These are phyloP conservation scores for Linderniella brevidens DNA, from an alignment of 257 asterid genomes.

Conservation along the genomic window DNA sequence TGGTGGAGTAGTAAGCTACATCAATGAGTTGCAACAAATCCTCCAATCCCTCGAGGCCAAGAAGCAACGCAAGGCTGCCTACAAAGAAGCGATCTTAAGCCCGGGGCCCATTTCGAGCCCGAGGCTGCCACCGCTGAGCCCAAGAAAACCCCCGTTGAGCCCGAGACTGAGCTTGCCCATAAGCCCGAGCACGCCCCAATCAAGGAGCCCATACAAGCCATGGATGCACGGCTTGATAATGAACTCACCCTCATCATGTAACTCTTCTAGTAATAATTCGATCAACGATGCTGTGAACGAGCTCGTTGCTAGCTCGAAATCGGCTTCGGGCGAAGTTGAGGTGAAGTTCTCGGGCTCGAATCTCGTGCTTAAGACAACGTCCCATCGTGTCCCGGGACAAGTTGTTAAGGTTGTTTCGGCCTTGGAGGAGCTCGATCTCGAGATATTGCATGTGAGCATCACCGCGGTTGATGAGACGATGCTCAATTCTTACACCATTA, in stretches of 20 bases:
- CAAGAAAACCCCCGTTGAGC: constrained; percentile 56
- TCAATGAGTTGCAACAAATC: constrained; percentile 68
- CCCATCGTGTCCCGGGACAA: constrained; percentile 53
- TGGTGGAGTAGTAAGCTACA: constrained; percentile 85
- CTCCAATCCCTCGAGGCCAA: constrained; percentile 61
- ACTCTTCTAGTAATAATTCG: too few species aligned
- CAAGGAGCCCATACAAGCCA: constrained; percentile 59
- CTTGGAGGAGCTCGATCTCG: constrained; percentile 51
- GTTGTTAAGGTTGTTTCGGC: constrained; percentile 45
- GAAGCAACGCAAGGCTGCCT: constrained; percentile 58
- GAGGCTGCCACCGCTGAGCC: constrained; percentile 37
- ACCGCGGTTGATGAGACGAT: constrained; percentile 44
- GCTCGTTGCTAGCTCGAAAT: constrained; percentile 66
- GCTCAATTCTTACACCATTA: constrained; percentile 73
- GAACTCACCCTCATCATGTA: constrained; percentile 21
- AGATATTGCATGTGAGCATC: constrained; percentile 64
- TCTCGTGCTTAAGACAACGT: constrained; percentile 46
- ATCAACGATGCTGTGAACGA: too few species aligned
- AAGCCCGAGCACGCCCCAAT: constrained; percentile 79
- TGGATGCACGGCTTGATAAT: constrained; percentile 13
- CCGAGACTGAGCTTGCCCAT: constrained; percentile 59
- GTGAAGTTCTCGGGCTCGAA: constrained; percentile 75
- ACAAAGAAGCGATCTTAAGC: constrained; percentile 40
- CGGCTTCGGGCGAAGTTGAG: constrained; percentile 77
- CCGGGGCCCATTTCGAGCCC: constrained; percentile 51